Percentiles rank a stretch among this genome's conserved stretches.
Evolutionary conservation across 2,329 filamentous ascomycete species (phyloP).

Genomic region (Trichoderma lentiforme): DNA sequence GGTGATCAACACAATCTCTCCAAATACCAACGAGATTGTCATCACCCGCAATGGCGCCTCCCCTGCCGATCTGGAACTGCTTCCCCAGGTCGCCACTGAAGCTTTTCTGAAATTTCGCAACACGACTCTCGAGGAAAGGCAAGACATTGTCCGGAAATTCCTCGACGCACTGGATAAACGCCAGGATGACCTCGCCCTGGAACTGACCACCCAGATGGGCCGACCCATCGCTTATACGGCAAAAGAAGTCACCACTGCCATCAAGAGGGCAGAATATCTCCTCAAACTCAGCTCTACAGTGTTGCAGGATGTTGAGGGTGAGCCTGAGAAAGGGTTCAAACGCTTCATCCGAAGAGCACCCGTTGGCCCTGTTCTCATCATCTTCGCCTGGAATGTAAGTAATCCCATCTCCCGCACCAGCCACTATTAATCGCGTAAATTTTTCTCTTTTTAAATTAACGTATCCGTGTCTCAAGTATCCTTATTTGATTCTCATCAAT

Average conservation of each 20-base stretch:
- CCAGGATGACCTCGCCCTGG: conserved; percentile 76
- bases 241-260: conserved; percentile 79
- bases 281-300: conserved; percentile 77
- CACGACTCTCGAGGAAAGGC: conserved; percentile 70
- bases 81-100: conserved; percentile 69
- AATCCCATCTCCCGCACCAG: neutral
- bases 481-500: conserved; percentile 90
- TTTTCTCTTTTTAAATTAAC: neutral
- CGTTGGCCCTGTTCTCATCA: conserved; percentile 79
- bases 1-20: conserved; percentile 77
- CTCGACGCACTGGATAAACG: conserved; percentile 66
- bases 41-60: conserved; percentile 74
- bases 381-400: conserved; percentile 95
- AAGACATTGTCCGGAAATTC: conserved; percentile 77
- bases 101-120: conserved; percentile 76
- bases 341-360: conserved; percentile 86
- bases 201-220: conserved; percentile 93
- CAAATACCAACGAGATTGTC: conserved; percentile 80
- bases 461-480: conserved; percentile 60
- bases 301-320: conserved; percentile 76
- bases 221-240: conserved; percentile 83
- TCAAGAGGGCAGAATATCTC: conserved; percentile 81
- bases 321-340: conserved; percentile 83
- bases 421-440: neutral
- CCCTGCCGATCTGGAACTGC: conserved; percentile 62